phyloP scores from a whole-genome alignment of 2,329 filamentous ascomycete species.

The Claviceps fusiformis region DNA sequence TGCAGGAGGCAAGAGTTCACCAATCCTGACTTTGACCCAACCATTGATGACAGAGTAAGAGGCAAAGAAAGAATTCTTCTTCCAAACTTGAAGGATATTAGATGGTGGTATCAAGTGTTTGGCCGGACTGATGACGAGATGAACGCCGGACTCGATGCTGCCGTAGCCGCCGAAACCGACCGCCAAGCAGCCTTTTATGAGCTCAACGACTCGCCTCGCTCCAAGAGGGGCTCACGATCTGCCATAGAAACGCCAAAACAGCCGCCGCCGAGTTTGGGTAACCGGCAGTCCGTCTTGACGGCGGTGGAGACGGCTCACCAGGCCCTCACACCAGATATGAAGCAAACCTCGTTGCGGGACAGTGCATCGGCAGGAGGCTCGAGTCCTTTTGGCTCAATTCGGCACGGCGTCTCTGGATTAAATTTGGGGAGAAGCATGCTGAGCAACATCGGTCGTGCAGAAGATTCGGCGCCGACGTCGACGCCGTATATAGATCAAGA shows the following conservation, averaged over 20 bases:
- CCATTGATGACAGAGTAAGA: slow-evolving; percentile 64
- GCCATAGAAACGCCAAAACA: slow-evolving; percentile 19
- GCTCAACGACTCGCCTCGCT: slow-evolving; percentile 16
- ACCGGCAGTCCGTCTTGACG: slow-evolving; percentile 40
- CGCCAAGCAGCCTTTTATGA: slow-evolving; percentile 23
- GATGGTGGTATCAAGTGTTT: slow-evolving; percentile 90
- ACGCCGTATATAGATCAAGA: slow-evolving; percentile 24
- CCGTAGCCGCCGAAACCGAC: slow-evolving; percentile 35
- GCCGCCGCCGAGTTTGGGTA: slow-evolving; percentile 23
- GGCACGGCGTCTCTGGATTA: slow-evolving; percentile 34
- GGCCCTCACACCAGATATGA: slow-evolving; percentile 29
- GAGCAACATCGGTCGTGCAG: slow-evolving; percentile 17
- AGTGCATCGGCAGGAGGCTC: slow-evolving; percentile 32
- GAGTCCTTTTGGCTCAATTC: slow-evolving; percentile 31
- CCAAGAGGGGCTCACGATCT: slow-evolving; percentile 11
- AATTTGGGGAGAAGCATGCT: slow-evolving; percentile 35
- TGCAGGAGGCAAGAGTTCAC: slow-evolving; percentile 66
- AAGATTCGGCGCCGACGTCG: slow-evolving; percentile 11
- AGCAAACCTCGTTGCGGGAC: slow-evolving; percentile 25
- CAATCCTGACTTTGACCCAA: slow-evolving; percentile 64
- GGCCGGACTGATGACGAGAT: slow-evolving; percentile 81
- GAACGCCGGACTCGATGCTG: slow-evolving; percentile 55
- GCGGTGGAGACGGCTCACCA: slow-evolving; percentile 46
- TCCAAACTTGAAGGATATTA: slow-evolving; percentile 60
- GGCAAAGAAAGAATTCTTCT: slow-evolving; percentile 77